Evolutionary conservation across 352 stramenopile species (phyloP).

Genomic region (Phytopythium litorale): DNA sequence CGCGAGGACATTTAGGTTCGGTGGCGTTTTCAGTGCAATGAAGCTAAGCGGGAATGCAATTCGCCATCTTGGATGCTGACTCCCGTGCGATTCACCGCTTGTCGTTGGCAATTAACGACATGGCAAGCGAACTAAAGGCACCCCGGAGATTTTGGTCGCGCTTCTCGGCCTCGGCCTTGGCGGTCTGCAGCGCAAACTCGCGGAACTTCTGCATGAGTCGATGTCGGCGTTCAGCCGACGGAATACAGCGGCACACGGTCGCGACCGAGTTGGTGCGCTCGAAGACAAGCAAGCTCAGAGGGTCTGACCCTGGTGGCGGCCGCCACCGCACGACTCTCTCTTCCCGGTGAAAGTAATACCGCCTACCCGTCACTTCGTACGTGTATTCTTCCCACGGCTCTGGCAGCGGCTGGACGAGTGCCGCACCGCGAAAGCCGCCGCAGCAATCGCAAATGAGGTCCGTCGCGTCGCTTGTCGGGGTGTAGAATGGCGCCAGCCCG

Average conservation of each 20-base stretch:
- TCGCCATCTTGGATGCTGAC: neutral
- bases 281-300: slow-evolving; percentile 46
- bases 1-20: slow-evolving; percentile 25
- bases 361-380: slow-evolving; percentile 38
- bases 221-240: slow-evolving; percentile 36
- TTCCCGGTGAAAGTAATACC: slow-evolving; percentile 48
- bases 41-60: neutral
- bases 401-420: slow-evolving; percentile 30
- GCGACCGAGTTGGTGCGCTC: slow-evolving; percentile 51
- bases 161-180: slow-evolving; percentile 30
- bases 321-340: slow-evolving; percentile 40
- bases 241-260: slow-evolving; percentile 58
- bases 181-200: slow-evolving; percentile 37
- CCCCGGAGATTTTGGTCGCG: slow-evolving; percentile 43
- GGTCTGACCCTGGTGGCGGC: slow-evolving; percentile 27
- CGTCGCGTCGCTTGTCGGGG: slow-evolving; percentile 34
- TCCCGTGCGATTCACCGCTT: neutral
- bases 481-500: slow-evolving; percentile 46
- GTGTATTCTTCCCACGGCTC: slow-evolving; percentile 42
- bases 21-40: neutral
- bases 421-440: slow-evolving; percentile 33
- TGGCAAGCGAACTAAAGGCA: slow-evolving; percentile 41
- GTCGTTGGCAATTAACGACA: slow-evolving; percentile 28
- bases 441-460: slow-evolving; percentile 52
- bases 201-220: slow-evolving; percentile 58